Base-by-base conservation (phyloP, 164 flowering plant species). In the Nelumbo lutea region DNA sequence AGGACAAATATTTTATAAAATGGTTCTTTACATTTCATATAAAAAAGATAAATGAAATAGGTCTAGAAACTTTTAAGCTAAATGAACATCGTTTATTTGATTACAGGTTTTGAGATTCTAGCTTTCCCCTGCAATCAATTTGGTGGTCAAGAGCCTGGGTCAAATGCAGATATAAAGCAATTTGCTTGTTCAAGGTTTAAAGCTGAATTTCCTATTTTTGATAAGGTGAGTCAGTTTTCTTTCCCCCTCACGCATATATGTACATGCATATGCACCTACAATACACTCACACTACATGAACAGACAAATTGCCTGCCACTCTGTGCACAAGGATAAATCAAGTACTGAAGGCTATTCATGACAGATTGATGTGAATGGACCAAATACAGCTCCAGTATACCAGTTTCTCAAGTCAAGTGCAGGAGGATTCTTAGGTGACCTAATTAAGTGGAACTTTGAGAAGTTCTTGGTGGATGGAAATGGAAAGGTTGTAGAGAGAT, bases 71-170 rank as follows among this genome's bases (percentile, higher is more conserved):
- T 46, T 46, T 46, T 7, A 46, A 46, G 48, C 48, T 46, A 4
- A 7, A 7, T 4, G 48, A 46, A 46, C 5, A 3, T 40, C 41
- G 14, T 60, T 60, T 57, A 27, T 62, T 40, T 41, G 9, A 46
- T 50, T 77, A 70, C 81, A 94, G 98, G 98, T 56, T 82, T 94
- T 47, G 98, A 94, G 78, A 86, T 94, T 73, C 82, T 94, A 61
- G 97, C 97, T 65, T 94, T 91, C 65, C 98, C 98, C 14, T 94
- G 97, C 85, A 94, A 94, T 74, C 98, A 94, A 64, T 94, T 94
- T 77, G 96, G 96, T 38, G 79, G 77, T 39, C 98, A 94, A 81
- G 98, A 94, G 70, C 98, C 98, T 67, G 96, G 95, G 14, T 83
- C 96, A 59, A 94, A 90, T 76, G 67, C 83, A 47, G 88, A 94